A percentile compares a stretch with the other conserved stretches of the same genome.
Conservation (phyloP, 345 rosid genomes). For the Syzygium grande region DNA sequence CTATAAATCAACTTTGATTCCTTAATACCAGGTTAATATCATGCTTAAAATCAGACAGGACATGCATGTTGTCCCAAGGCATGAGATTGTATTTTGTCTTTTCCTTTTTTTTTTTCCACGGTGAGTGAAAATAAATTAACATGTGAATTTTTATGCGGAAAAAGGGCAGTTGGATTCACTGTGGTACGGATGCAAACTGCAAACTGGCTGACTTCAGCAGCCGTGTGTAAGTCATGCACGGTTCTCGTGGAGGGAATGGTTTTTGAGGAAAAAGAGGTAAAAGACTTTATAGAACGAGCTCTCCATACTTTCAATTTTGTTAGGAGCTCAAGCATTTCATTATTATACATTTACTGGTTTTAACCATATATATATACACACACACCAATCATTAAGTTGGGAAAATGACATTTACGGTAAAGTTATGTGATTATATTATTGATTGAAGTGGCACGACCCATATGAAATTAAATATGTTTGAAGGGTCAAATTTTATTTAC, state of each 20-base stretch:
- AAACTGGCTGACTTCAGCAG: neutral
- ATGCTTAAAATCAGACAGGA: neutral
- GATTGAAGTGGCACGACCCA: neutral
- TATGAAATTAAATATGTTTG: neutral
- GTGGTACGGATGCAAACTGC: neutral
- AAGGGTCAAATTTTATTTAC: neutral
- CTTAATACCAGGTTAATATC: neutral
- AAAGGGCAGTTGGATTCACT: neutral
- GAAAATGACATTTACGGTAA: neutral
- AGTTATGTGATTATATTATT: neutral
- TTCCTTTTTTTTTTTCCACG: neutral
- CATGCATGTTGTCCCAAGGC: neutral
- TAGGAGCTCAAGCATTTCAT: too few species aligned
- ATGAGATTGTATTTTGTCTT: neutral
- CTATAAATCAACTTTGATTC: neutral
- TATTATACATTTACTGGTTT: too few species aligned
- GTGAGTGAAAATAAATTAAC: neutral
- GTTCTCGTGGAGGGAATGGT: neutral
- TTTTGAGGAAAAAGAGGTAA: neutral
- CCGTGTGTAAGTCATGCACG: neutral
- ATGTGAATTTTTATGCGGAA: neutral
- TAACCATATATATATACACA: too few species aligned
- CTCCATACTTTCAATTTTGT: too few species aligned
- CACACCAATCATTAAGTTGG: neutral
- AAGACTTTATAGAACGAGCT: too few species aligned